A percentile compares a stretch with the other conserved stretches of the same genome.
Conservation (phyloP, 2,329 filamentous ascomycete species). For the Catunica adiposa region DNA sequence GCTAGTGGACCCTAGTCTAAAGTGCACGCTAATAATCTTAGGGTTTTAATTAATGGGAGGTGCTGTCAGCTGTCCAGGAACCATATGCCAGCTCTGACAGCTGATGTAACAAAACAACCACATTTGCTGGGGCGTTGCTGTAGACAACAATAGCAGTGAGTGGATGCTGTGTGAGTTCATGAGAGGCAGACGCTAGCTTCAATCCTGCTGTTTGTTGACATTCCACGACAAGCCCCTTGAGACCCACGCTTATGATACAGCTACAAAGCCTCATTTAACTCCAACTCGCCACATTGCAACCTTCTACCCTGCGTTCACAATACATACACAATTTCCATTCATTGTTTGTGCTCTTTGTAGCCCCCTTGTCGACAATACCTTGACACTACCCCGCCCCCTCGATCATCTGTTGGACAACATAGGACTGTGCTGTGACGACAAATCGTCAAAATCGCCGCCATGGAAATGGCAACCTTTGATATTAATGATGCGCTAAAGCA, state of each 20-base stretch:
- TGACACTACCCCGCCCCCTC: constrained; percentile 7
- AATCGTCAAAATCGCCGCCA: constrained; percentile 19
- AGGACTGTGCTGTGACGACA: not conserved
- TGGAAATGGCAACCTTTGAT: constrained; percentile 74
- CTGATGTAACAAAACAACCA: constrained; percentile 21
- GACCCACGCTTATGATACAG: too few relatives aligned
- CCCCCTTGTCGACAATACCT: constrained; percentile 1
- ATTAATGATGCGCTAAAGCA: constrained; percentile 93
- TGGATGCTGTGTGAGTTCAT: not conserved
- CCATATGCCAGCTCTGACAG: not conserved
- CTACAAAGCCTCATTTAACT: not conserved
- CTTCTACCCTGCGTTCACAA: not conserved
- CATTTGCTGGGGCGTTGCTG: constrained; percentile 11
- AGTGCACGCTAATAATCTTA: too few relatives aligned
- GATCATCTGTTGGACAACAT: not conserved
- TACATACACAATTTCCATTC: not conserved
- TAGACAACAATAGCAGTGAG: constrained; percentile 11
- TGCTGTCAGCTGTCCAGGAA: not conserved
- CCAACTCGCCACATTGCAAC: not conserved
- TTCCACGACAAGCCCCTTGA: not conserved
- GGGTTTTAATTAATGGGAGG: not conserved
- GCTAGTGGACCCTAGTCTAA: not conserved
- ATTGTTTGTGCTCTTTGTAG: not conserved
- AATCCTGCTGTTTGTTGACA: not conserved
- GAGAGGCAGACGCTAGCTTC: not conserved